Evolutionary conservation across 177 flowering plant genomes (phyloP).

Genomic region (Vitis hybrid): DNA sequence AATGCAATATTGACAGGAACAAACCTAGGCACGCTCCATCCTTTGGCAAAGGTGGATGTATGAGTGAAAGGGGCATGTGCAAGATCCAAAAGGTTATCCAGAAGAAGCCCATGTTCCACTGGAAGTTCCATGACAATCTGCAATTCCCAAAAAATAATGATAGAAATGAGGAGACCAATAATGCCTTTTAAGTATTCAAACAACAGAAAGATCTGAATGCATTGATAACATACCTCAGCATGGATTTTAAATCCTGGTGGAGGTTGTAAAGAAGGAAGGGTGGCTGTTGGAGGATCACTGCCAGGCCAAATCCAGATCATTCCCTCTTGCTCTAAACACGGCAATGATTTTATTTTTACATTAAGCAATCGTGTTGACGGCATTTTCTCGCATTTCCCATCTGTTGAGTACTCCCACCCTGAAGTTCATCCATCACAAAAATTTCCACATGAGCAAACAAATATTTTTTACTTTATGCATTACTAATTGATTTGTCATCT

Average conservation of each 20-base stretch:
- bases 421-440: conserved; percentile 14
- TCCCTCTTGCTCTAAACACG: conserved; percentile 92
- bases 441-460: background rate
- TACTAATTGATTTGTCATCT: background rate
- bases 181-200: no score
- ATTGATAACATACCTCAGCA: conserved; percentile 64
- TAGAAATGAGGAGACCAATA: background rate
- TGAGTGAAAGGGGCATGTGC: conserved; percentile 99
- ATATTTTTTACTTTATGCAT: no score
- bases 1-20: conserved; percentile 10
- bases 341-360: conserved; percentile 69
- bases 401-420: conserved; percentile 98
- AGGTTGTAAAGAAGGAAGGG: conserved; percentile 76
- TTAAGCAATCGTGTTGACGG: conserved; percentile 73
- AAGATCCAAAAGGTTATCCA: conserved; percentile 95
- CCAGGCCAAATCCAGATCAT: conserved; percentile 99
- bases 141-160: conserved; percentile 11
- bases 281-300: conserved; percentile 72
- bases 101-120: conserved; percentile 92
- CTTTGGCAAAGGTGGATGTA: conserved; percentile 96
- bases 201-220: background rate
- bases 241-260: conserved; percentile 85
- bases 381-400: conserved; percentile 98
- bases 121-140: conserved; percentile 97
- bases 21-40: conserved; percentile 96